phyloP scores from a whole-genome alignment of 805 yeast genomes.

The Lipomyces yamanashiensis region DNA sequence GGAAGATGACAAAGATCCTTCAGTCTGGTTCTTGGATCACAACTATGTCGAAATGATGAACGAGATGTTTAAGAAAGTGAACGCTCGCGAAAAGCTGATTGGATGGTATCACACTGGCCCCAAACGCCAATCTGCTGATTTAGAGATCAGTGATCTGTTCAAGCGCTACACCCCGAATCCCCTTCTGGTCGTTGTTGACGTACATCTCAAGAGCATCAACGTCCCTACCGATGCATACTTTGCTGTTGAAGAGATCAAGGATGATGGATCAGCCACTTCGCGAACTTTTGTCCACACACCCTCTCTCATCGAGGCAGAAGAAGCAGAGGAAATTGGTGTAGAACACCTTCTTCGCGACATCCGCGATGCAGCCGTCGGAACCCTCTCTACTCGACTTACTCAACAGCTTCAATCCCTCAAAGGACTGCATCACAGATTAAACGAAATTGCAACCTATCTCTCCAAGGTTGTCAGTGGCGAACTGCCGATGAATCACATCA shows the following conservation, averaged over 20 bases:
- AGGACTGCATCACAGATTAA: conserved; percentile 79
- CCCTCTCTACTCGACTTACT: conserved; percentile 81
- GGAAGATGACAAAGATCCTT: conserved; percentile 89
- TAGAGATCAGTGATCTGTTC: conserved; percentile 88
- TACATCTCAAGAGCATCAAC: conserved; percentile 80
- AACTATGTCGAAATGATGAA: conserved; percentile 95
- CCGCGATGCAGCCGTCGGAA: conserved; percentile 96
- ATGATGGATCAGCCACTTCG: conserved; percentile 91
- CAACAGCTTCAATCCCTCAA: conserved; percentile 85
- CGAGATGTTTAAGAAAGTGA: conserved; percentile 96
- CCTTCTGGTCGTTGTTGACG: conserved; percentile 86
- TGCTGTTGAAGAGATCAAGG: conserved; percentile 93
- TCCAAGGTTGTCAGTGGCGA: conserved; percentile 70
- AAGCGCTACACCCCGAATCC: conserved; percentile 83
- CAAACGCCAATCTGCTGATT: conserved; percentile 81
- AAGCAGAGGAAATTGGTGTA: conserved; percentile 99
- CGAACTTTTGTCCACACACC: conserved; percentile 93
- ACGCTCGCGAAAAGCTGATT: conserved; percentile 91
- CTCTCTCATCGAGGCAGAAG: conserved; percentile 92
- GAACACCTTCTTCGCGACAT: conserved; percentile 94
- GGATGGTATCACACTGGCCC: conserved; percentile 99
- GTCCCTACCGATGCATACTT: conserved; percentile 95
- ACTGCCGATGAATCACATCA: conserved; percentile 86
- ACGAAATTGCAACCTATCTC: conserved; percentile 77
- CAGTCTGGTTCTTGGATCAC: conserved; percentile 97